Conservation (phyloP, 176 grass and related monocot genomes). For the Calamus simplicifolius region DNA sequence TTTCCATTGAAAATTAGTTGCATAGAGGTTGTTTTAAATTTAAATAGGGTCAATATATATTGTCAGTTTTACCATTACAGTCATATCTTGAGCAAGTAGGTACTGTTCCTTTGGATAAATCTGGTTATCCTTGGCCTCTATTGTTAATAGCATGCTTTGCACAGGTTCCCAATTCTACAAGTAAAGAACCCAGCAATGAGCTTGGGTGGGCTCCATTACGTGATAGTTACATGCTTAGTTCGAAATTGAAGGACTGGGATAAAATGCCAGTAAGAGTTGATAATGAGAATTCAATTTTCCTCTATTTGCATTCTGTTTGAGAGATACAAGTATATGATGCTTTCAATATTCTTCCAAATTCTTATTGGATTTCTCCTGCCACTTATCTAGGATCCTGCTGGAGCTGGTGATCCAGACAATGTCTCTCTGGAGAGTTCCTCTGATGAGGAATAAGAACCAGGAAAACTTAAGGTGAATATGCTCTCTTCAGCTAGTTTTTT, state of each 20-base stretch:
- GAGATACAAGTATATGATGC: no score
- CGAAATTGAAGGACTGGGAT: constrained; percentile 30
- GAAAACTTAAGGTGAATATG: not conserved
- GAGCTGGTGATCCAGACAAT: not conserved
- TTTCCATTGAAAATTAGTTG: no score
- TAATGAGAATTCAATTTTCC: not conserved
- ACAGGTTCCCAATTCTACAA: not conserved
- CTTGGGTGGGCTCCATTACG: constrained; percentile 22
- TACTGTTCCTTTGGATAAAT: constrained; percentile 1
- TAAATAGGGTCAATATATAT: not conserved
- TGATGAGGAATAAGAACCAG: constrained; percentile 2
- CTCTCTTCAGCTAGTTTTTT: not conserved
- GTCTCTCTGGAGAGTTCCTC: constrained; percentile 13
- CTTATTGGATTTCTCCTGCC: not conserved
- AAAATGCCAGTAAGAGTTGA: constrained; percentile 14
- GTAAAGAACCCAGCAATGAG: constrained; percentile 2
- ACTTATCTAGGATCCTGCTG: constrained; percentile 6
- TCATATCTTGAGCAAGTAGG: not conserved
- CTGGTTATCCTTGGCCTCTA: not conserved
- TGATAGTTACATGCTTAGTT: constrained; percentile 23
- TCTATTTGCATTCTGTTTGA: not conserved
- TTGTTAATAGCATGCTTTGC: not conserved
- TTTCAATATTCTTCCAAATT: no score
- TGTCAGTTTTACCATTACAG: not conserved
- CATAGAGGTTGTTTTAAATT: no score